These are phyloP conservation scores for Penicillium manginii DNA, from an alignment of 495 filamentous ascomycete species.

Conservation along the genomic window DNA sequence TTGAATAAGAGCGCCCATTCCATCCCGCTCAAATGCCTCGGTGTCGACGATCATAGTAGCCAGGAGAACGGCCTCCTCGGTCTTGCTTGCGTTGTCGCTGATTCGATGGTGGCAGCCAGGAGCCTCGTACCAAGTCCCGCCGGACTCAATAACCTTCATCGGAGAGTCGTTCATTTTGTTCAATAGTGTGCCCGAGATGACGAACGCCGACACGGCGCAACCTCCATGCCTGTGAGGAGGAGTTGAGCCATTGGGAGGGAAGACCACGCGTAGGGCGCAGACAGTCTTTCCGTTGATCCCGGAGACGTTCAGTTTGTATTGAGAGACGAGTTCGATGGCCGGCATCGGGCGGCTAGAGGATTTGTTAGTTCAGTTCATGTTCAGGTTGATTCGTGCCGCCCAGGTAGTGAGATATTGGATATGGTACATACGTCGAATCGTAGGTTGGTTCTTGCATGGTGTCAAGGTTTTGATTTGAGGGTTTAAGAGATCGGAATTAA, in stretches of 20 bases:
- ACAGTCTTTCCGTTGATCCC: constrained; percentile 40
- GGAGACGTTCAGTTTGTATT: constrained; percentile 29
- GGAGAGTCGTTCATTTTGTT: constrained; percentile 51
- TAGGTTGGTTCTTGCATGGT: constrained; percentile 14
- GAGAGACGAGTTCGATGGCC: constrained; percentile 29
- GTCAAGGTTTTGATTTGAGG: no score
- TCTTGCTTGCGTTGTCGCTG: constrained; percentile 44
- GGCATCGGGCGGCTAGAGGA: constrained; percentile 32
- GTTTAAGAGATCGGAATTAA: no score
- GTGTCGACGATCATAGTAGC: constrained; percentile 40
- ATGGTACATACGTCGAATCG: constrained; percentile 16
- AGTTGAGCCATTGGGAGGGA: constrained; percentile 43
- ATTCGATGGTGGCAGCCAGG: constrained; percentile 49
- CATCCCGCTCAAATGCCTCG: constrained; percentile 32
- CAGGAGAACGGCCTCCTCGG: constrained; percentile 33
- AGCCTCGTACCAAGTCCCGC: constrained; percentile 45
- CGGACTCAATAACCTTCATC: constrained; percentile 26
- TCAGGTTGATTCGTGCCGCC: background rate
- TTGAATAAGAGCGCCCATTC: constrained; percentile 32
- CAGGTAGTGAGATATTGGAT: background rate
- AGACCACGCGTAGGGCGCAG: constrained; percentile 37
- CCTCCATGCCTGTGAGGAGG: constrained; percentile 48
- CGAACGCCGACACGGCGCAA: constrained; percentile 35
- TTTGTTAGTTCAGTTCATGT: background rate
- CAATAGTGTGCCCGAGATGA: constrained; percentile 35